Base-by-base conservation (phyloP, 495 filamentous ascomycete genomes). In the Neurospora cerealis region DNA sequence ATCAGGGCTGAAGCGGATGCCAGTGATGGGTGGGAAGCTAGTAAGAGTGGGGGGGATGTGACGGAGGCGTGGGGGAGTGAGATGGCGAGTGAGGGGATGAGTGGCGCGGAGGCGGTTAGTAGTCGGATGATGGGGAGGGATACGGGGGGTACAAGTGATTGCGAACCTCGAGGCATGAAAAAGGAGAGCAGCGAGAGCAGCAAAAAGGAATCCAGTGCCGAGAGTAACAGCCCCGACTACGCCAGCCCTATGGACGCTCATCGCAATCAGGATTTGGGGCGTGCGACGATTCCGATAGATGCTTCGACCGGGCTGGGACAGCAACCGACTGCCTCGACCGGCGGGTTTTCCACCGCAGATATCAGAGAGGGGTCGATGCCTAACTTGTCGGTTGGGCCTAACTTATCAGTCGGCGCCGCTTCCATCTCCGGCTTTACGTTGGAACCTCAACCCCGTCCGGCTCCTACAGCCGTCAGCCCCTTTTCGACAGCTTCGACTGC, bases 151-250 rank as follows among this genome's bases (percentile, higher is more conserved):
- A 9, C 5, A 13, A 32, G 48, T 17, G 13, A n/a, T 9, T 0
- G 41, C 17, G 15, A 3, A 0, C 17, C 41, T 3, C 5, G 1
- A 44, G 41, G 41, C 2, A 4, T 44, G 7, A 1, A 44, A 44
- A 46, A 2, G 0, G 1, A 44, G 3, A n/a, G 19, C 13, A n/a
- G 13, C 0, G 0, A 21, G 19, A 17, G 21, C 19, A 24, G 15
- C 28, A 28, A 13, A 7, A 60, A 15, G 11, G 54, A 66, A 34
- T 10, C 24, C 13, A 19, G 7, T 3, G 7, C 28, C 13, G 54
- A 9, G 5, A 34, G 28, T 0, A 62, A 62, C 28, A 62, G 54
- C 6, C 54, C 54, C 6, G 28, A 62, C 11, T 34, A 62, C 6
- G 54, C 54, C 15, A 8, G 5, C 6, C 54, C 54, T 2, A 62